phyloP scores from a whole-genome alignment of 129 eudicot species.

The Daucus carota region DH1_v3.0 NC_030385.2:28886501-28887000 shows the following conservation, averaged over 20 bases:
- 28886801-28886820: slow-evolving; percentile 14
- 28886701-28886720: slow-evolving; percentile 64
- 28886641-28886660: slow-evolving; percentile 78
- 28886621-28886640: slow-evolving; percentile 67
- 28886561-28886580: not conserved
- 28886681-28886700: slow-evolving; percentile 71
- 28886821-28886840: slow-evolving; percentile 63
- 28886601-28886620: slow-evolving; percentile 15
- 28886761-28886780: not conserved
- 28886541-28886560: not conserved
- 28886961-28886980: no score
- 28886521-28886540: slow-evolving; percentile 86
- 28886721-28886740: not conserved
- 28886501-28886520: slow-evolving; percentile 93
- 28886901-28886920: not conserved
- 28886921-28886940: no score
- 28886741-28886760: not conserved
- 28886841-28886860: slow-evolving; percentile 84
- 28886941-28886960: no score
- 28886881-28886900: slow-evolving; percentile 55
- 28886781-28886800: not conserved
- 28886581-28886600: not conserved
- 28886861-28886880: slow-evolving; percentile 71
- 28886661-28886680: slow-evolving; percentile 89
- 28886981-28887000: no score